These are phyloP conservation scores for Candida pseudoglaebosa DNA, from an alignment of 805 yeast species.

Conservation along the genomic window DNA sequence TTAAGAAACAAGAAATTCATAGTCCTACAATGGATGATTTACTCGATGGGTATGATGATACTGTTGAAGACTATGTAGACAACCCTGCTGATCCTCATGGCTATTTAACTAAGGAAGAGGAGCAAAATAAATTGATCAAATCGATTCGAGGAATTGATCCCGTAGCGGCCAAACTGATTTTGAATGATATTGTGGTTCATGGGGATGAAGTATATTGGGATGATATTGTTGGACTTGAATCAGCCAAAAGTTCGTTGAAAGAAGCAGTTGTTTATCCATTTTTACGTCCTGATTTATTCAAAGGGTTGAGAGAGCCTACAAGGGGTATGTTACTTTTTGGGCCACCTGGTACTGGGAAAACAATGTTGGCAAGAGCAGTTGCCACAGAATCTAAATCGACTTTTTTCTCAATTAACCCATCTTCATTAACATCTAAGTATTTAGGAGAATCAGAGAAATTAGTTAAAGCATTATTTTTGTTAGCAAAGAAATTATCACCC, in stretches of 20 bases:
- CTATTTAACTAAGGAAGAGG: constrained; percentile 17
- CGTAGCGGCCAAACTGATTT: constrained; percentile 72
- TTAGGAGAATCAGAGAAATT: constrained; percentile 93
- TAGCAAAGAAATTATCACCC: constrained; percentile 85
- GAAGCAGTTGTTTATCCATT: constrained; percentile 97
- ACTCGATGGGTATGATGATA: constrained; percentile 22
- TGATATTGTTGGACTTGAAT: constrained; percentile 87
- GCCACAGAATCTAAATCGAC: constrained; percentile 94
- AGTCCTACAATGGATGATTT: constrained; percentile 27
- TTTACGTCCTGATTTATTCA: constrained; percentile 85
- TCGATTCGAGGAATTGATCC: constrained; percentile 71
- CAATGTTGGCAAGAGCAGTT: constrained; percentile 95
- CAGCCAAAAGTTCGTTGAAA: constrained; percentile 83
- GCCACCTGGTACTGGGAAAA: constrained; percentile 99
- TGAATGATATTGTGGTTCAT: constrained; percentile 81
- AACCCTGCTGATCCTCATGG: constrained; percentile 20
- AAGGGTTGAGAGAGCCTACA: constrained; percentile 89
- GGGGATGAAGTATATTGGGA: constrained; percentile 95
- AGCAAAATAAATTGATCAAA: constrained; percentile 38
- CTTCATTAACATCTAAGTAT: constrained; percentile 81
- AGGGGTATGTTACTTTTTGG: constrained; percentile 96
- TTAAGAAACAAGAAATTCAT: constrained; percentile 6
- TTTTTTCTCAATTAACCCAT: constrained; percentile 86
- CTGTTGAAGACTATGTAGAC: constrained; percentile 7
- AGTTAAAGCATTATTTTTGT: constrained; percentile 79